phyloP scores from a whole-genome alignment of 129 eudicot genomes.

The Artemisia argyi region DNA sequence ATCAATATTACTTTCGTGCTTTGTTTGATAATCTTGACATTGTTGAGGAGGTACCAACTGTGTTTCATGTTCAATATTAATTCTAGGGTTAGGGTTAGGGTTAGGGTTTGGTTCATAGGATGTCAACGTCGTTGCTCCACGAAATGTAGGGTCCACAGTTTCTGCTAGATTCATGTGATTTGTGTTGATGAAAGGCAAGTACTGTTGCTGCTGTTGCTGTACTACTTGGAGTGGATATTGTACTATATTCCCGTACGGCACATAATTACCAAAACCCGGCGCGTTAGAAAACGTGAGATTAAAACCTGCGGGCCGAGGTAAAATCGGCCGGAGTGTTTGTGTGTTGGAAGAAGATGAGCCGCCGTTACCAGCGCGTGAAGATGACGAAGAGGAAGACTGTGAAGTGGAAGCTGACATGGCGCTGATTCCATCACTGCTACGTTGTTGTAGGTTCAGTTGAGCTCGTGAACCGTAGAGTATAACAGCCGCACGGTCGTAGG shows the following conservation, averaged over 20 bases:
- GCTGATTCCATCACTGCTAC: slow-evolving; percentile 7
- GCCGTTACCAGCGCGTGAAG: background rate
- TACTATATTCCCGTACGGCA: slow-evolving; percentile 32
- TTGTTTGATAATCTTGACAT: slow-evolving; percentile 11
- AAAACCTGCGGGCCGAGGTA: background rate
- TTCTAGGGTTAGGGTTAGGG: slow-evolving; percentile 40
- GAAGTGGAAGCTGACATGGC: background rate
- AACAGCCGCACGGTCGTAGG: slow-evolving; percentile 66
- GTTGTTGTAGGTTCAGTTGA: slow-evolving; percentile 65
- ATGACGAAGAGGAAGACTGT: slow-evolving; percentile 13
- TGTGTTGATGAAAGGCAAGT: slow-evolving; percentile 3
- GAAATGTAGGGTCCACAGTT: slow-evolving; percentile 15
- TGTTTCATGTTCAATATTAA: background rate
- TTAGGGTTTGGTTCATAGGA: slow-evolving; percentile 28
- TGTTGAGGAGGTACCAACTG: background rate
- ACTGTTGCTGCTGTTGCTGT: slow-evolving; percentile 5
- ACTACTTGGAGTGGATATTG: background rate
- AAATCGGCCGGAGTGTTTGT: background rate
- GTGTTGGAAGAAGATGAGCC: background rate
- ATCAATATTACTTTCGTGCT: background rate
- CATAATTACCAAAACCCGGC: slow-evolving; percentile 18
- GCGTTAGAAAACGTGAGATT: slow-evolving; percentile 19
- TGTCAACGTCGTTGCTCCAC: background rate
- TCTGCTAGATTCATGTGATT: background rate
- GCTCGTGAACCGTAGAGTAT: slow-evolving; percentile 65